These are phyloP conservation scores for Kodamaea anthophila DNA, from an alignment of 1,139 yeast species.

Conservation along the genomic window DNA sequence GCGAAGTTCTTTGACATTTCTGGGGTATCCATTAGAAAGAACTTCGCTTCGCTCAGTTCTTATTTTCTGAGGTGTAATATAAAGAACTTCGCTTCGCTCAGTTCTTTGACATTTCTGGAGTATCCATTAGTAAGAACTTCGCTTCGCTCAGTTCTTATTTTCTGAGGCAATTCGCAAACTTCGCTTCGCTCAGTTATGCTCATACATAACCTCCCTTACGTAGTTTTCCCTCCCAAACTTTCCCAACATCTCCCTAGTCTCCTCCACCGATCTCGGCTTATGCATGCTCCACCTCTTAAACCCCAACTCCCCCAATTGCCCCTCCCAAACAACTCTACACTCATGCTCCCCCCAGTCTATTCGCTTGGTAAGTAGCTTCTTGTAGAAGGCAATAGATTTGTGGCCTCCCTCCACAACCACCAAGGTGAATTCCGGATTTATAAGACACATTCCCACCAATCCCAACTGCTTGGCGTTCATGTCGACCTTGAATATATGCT, in stretches of 20 bases:
- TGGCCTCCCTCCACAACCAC: constrained; percentile 71
- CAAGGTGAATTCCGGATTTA: constrained; percentile 43
- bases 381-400: constrained; percentile 55
- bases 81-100: too few species aligned
- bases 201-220: constrained; percentile 22
- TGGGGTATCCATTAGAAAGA: too few species aligned
- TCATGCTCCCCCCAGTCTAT: constrained; percentile 64
- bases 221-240: constrained; percentile 52
- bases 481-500: constrained; percentile 68
- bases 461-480: constrained; percentile 71
- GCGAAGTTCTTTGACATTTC: too few species aligned
- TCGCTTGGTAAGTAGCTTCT: constrained; percentile 53
- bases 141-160: too few species aligned
- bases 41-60: too few species aligned
- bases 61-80: too few species aligned
- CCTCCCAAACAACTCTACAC: constrained; percentile 69
- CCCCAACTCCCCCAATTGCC: constrained; percentile 48
- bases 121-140: too few species aligned
- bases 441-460: constrained; percentile 52
- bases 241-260: constrained; percentile 46
- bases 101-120: too few species aligned
- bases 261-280: constrained; percentile 46
- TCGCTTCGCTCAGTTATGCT: too few species aligned
- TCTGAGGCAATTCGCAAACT: too few species aligned
- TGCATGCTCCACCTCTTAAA: constrained; percentile 61